Conservation (phyloP, 177 flowering plant genomes). For the Vitis hybrid region DNA sequence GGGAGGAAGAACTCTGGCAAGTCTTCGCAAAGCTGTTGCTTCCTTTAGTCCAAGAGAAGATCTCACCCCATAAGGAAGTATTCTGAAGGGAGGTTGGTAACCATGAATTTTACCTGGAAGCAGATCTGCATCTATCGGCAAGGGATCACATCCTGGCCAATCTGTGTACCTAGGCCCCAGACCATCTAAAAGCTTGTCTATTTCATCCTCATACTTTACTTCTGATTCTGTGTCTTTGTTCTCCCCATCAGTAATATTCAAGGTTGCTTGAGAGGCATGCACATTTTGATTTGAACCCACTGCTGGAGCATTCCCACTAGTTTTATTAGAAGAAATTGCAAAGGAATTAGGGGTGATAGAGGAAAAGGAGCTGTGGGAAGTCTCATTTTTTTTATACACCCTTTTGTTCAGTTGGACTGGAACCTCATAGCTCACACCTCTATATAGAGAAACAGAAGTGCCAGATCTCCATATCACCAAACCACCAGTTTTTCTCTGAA, state of each 20-base stretch:
- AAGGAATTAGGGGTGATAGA: constrained; percentile 10
- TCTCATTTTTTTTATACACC: constrained; percentile 24
- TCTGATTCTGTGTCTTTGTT: constrained; percentile 32
- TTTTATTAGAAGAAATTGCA: constrained; percentile 18
- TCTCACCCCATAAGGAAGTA: constrained; percentile 91
- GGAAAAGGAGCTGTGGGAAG: not conserved
- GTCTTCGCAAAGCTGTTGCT: constrained; percentile 67
- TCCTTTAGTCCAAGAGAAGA: constrained; percentile 56
- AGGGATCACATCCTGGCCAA: constrained; percentile 83
- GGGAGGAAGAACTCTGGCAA: constrained; percentile 82
- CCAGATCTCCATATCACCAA: constrained; percentile 96
- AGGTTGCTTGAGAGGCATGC: constrained; percentile 21
- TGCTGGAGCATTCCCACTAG: constrained; percentile 15
- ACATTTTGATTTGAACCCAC: constrained; percentile 15
- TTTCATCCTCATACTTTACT: constrained; percentile 73
- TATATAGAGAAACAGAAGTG: constrained; percentile 67
- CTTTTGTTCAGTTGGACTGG: constrained; percentile 37
- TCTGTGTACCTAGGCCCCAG: constrained; percentile 89
- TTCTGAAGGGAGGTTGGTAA: constrained; percentile 75
- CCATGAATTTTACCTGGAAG: constrained; percentile 73
- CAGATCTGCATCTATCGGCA: constrained; percentile 96
- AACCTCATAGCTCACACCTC: constrained; percentile 73
- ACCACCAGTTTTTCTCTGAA: constrained; percentile 93
- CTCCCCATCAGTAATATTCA: constrained; percentile 20
- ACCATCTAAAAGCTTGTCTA: constrained; percentile 68